These are phyloP conservation scores for Ormosia emarginata DNA, from an alignment of 306 rosid species.

Conservation along the genomic window DNA sequence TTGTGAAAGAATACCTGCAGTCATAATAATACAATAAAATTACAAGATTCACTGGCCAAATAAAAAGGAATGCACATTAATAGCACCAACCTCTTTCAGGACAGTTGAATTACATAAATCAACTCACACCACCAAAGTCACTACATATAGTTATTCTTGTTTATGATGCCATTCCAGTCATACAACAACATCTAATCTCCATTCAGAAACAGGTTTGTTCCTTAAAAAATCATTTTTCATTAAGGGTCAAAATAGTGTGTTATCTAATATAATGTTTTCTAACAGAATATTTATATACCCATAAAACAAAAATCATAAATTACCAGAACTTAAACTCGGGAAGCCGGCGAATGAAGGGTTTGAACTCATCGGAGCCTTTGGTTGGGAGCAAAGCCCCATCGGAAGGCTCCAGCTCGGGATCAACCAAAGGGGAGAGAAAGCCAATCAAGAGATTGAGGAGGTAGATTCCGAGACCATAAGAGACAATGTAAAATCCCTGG, in stretches of 20 bases:
- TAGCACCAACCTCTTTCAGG: not conserved
- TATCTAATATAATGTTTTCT: no score
- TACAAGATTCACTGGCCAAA: not conserved
- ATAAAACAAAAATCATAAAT: not conserved
- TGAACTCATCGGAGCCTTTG: constrained; percentile 89
- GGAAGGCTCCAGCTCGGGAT: constrained; percentile 69
- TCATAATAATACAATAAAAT: not conserved
- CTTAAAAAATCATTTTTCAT: not conserved
- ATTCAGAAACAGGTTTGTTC: not conserved
- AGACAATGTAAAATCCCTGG: constrained; percentile 77
- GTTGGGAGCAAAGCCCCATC: constrained; percentile 64
- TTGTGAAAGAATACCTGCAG: constrained; percentile 89
- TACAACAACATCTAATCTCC: not conserved
- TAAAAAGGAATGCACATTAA: not conserved
- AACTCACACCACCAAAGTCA: not conserved
- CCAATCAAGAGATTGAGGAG: constrained; percentile 84
- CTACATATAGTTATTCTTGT: not conserved
- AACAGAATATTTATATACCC: not conserved
- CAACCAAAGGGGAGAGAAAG: constrained; percentile 79
- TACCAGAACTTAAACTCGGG: constrained; percentile 97
- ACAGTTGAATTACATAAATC: not conserved
- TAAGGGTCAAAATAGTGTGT: not conserved
- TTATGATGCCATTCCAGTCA: not conserved
- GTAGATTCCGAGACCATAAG: constrained; percentile 85
- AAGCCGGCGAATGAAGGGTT: constrained; percentile 87